Conservation (phyloP, 495 filamentous ascomycete species). For the Clavariopsis aquatica region DNA sequence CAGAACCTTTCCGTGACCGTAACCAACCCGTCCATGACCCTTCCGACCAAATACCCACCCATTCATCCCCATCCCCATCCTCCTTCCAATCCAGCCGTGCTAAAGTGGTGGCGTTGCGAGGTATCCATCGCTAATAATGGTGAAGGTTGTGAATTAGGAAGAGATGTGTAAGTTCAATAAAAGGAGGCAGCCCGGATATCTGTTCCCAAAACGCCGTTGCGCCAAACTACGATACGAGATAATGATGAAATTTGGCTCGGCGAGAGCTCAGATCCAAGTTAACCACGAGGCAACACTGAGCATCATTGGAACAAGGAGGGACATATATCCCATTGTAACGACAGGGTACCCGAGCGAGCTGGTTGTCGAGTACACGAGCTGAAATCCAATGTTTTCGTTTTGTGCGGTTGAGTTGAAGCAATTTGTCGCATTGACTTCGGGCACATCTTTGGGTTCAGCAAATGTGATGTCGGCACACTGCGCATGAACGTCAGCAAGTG, state of each 20-base stretch:
- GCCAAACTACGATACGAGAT: neutral
- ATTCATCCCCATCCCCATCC: neutral
- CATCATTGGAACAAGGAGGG: constrained; percentile 16
- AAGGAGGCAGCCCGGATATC: neutral
- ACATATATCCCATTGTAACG: constrained; percentile 17
- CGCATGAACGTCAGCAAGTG: constrained; percentile 5
- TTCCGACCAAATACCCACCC: neutral
- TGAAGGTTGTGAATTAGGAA: neutral
- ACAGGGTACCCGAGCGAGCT: constrained; percentile 21
- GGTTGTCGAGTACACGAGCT: constrained; percentile 67
- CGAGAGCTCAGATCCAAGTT: constrained; percentile 24
- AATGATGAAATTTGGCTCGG: neutral
- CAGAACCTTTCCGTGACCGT: constrained; percentile 24
- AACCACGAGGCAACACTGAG: constrained; percentile 21
- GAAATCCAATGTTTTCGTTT: constrained; percentile 59
- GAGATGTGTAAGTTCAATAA: neutral
- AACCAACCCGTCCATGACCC: neutral
- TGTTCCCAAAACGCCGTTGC: neutral
- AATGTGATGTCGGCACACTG: constrained; percentile 93
- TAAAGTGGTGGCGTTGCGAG: neutral
- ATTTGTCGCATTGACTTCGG: constrained; percentile 71
- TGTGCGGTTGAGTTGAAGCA: constrained; percentile 76
- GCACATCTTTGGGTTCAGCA: constrained; percentile 71
- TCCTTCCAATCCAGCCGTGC: neutral
- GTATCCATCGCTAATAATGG: neutral